phyloP scores from a whole-genome alignment of 305 asterid genomes.

The Rubia balearica region DNA sequence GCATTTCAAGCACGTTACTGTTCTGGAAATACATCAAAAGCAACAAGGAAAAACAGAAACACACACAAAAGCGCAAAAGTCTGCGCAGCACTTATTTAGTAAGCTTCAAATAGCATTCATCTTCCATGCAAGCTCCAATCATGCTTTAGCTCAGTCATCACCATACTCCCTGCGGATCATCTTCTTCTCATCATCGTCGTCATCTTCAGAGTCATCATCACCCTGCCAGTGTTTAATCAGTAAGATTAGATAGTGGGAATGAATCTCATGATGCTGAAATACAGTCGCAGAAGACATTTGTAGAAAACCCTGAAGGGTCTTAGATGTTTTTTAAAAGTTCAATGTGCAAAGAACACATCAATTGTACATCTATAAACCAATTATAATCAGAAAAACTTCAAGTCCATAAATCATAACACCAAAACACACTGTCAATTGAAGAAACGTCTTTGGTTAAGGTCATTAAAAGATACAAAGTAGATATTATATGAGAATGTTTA shows the following conservation, averaged over 20 bases:
- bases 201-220: constrained; percentile 20
- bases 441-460: too few relatives aligned
- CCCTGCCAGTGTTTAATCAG: constrained; percentile 21
- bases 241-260: not conserved
- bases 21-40: not conserved
- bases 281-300: too few relatives aligned
- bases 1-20: not conserved
- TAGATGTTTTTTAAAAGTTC: too few relatives aligned
- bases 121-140: not conserved
- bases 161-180: constrained; percentile 23
- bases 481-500: too few relatives aligned
- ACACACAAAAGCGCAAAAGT: not conserved
- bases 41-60: not conserved
- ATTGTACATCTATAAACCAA: too few relatives aligned
- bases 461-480: too few relatives aligned
- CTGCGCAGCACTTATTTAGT: not conserved
- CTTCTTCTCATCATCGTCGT: constrained; percentile 26
- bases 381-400: too few relatives aligned
- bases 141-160: constrained; percentile 14
- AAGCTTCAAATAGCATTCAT: constrained; percentile 10
- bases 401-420: too few relatives aligned
- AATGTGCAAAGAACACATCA: too few relatives aligned
- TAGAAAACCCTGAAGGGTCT: too few relatives aligned
- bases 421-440: too few relatives aligned
- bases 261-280: not conserved